phyloP scores from a whole-genome alignment of 2,329 filamentous ascomycete species.

The Aspergillus piperis region DNA sequence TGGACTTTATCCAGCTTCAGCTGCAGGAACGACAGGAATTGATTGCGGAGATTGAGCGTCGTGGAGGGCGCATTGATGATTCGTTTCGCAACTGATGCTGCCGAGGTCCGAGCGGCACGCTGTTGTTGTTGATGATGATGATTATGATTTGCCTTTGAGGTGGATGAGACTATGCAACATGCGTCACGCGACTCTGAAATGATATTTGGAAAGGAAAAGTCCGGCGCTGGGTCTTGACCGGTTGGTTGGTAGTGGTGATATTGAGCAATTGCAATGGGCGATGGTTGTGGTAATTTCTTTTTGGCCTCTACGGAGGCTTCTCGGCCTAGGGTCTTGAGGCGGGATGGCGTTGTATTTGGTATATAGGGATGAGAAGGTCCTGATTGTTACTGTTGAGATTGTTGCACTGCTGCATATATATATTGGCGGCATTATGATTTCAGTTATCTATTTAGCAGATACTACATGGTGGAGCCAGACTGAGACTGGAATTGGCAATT shows the following conservation, averaged over 20 bases:
- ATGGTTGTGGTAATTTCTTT: not conserved
- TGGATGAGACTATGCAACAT: not conserved
- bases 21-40: slow-evolving; percentile 61
- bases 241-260: not conserved
- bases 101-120: not conserved
- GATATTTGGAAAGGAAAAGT: not conserved
- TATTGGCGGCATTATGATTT: too few species aligned
- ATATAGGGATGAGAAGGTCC: not conserved
- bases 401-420: too few species aligned
- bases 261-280: not conserved
- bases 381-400: too few species aligned
- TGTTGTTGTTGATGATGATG: not conserved
- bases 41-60: slow-evolving; percentile 60
- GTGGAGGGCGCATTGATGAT: slow-evolving; percentile 57
- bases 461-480: too few species aligned
- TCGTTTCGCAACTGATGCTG: slow-evolving; percentile 29
- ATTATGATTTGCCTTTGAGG: not conserved
- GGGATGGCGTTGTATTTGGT: not conserved
- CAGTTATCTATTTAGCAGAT: too few species aligned
- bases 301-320: not conserved
- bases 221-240: not conserved
- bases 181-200: not conserved
- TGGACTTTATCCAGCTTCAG: slow-evolving; percentile 65
- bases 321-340: not conserved
- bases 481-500: too few species aligned